These are phyloP conservation scores for Xerocomellus chrysenteron DNA, from an alignment of 768 basidiomycete genomes.

Conservation along the genomic window DNA sequence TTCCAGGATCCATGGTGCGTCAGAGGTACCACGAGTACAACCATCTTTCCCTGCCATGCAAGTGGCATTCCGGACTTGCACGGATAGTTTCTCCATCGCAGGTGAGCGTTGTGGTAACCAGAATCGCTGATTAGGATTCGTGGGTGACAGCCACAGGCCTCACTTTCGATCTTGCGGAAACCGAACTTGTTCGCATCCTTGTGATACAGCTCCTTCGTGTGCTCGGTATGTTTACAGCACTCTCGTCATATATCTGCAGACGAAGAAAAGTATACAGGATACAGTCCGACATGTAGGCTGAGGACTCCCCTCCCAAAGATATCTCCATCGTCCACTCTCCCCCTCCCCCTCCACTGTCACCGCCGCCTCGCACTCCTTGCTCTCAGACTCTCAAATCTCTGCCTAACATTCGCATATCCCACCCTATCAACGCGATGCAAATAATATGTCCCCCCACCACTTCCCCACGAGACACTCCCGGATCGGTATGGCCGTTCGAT, in stretches of 20 bases:
- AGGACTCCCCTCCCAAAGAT: background rate
- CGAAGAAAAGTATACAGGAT: background rate
- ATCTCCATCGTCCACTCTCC: background rate
- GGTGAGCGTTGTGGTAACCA: too few relatives aligned
- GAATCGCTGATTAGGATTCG: too few relatives aligned
- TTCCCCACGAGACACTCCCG: constrained; percentile 82
- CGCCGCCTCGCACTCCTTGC: constrained; percentile 31
- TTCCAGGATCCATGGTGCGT: too few relatives aligned
- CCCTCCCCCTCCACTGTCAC: background rate
- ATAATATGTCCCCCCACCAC: constrained; percentile 67
- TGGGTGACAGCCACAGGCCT: too few relatives aligned
- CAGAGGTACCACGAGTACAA: too few relatives aligned
- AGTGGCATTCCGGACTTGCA: too few relatives aligned
- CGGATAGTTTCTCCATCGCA: too few relatives aligned
- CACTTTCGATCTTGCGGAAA: too few relatives aligned
- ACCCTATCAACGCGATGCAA: constrained; percentile 74
- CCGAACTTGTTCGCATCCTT: too few relatives aligned
- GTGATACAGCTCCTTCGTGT: too few relatives aligned
- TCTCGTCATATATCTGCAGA: background rate
- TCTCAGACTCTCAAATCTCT: constrained; percentile 53
- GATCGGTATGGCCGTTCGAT: constrained; percentile 64
- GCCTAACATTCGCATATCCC: constrained; percentile 61
- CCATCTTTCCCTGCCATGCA: too few relatives aligned
- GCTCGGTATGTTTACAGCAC: background rate
- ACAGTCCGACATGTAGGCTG: constrained; percentile 13